Conservation (phyloP, 2,329 filamentous ascomycete genomes). For the Helicocarpus griseus region DNA sequence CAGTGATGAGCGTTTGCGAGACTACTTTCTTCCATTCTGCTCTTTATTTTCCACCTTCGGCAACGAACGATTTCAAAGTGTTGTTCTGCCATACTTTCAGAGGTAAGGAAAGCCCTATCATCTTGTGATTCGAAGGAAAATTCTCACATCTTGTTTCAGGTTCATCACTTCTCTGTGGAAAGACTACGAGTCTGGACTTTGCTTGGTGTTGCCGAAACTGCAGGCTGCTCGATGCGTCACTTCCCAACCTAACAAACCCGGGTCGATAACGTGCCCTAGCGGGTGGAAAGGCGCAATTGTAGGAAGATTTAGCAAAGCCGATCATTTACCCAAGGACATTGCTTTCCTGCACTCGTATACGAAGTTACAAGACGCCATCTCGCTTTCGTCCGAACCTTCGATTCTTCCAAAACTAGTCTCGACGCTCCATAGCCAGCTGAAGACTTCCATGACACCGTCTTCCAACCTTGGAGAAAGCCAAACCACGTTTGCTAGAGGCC, state of each 20-base stretch:
- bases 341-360: constrained; percentile 60
- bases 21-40: constrained; percentile 77
- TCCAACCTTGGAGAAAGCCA: constrained; percentile 51
- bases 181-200: constrained; percentile 58
- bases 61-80: constrained; percentile 60
- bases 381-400: constrained; percentile 49
- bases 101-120: constrained; percentile 40
- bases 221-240: constrained; percentile 42
- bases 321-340: constrained; percentile 45
- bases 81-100: constrained; percentile 75
- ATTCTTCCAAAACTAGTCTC: constrained; percentile 58
- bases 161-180: constrained; percentile 68
- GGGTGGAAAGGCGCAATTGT: constrained; percentile 64
- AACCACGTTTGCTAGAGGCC: constrained; percentile 63
- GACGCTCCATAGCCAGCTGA: constrained; percentile 55
- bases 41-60: constrained; percentile 68
- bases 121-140: constrained; percentile 13
- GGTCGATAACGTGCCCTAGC: constrained; percentile 31
- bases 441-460: constrained; percentile 54
- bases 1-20: constrained; percentile 54
- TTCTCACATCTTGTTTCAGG: constrained; percentile 31
- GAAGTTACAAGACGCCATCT: constrained; percentile 51
- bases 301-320: constrained; percentile 50
- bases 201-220: constrained; percentile 58
- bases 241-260: constrained; percentile 30